A percentile compares a stretch with the other conserved stretches of the same genome.
These are phyloP conservation scores for Abrus precatorius DNA, from an alignment of 306 rosid species.

Conservation along the genomic window DNA sequence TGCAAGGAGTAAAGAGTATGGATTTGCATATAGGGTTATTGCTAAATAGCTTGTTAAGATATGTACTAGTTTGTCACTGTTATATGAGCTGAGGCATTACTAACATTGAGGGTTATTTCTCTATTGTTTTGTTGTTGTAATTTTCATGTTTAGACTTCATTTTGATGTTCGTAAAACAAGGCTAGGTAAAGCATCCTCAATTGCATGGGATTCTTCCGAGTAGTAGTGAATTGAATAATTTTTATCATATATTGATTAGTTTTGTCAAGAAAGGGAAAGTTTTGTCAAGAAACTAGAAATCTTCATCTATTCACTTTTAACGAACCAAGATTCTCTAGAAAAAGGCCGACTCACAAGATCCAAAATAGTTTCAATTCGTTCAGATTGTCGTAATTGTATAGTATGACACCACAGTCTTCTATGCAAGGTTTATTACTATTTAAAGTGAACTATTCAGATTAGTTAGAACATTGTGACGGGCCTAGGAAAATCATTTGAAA, in stretches of 20 bases:
- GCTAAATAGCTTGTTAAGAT: conserved; percentile 6
- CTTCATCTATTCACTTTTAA: neutral
- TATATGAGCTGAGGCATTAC: neutral
- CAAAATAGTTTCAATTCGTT: neutral
- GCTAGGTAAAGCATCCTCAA: neutral
- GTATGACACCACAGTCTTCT: neutral
- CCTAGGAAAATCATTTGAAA: neutral
- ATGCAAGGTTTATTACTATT: neutral
- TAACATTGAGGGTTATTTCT: neutral
- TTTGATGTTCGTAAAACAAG: neutral
- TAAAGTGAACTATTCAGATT: neutral
- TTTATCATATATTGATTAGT: neutral
- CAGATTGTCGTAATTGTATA: neutral
- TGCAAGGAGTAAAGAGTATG: conserved; percentile 29
- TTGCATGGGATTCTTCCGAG: conserved; percentile 21
- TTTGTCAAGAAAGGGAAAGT: neutral
- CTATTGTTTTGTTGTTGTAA: neutral
- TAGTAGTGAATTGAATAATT: neutral
- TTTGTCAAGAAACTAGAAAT: conserved; percentile 8
- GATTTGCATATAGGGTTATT: neutral
- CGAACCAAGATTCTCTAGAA: neutral
- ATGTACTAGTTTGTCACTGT: neutral
- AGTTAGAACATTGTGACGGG: neutral
- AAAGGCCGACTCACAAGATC: conserved; percentile 1
- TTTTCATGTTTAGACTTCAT: neutral